Base-by-base conservation (phyloP, 2,329 filamentous ascomycete species). In the Fusarium secorum region DNA sequence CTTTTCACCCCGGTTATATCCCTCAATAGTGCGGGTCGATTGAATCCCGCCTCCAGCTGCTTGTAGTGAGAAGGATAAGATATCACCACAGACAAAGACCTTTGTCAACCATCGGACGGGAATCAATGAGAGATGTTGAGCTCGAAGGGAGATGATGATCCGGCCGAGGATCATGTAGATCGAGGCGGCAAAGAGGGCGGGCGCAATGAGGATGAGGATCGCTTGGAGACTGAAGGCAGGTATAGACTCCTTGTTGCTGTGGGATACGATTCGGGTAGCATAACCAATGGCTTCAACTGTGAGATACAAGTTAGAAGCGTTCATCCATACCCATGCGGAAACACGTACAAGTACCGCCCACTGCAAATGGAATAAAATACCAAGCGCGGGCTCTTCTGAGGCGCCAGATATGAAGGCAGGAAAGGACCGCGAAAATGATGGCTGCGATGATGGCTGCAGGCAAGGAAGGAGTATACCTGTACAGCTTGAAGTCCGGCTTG, bases 1-100 rank as follows among this genome's bases (percentile, higher is more conserved):
- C 9, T 82, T 78, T 46, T 85, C 76, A 26, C 83, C 85, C 0
- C 71, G 68, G 3, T 71, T 48, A 13, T 48, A 48, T 5, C 10
- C 28, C 11, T 8, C 20, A 4, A 48, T 13, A 0, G 11, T 32
- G 1, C 45, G 0, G 7, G 45, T 32, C 5, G 45, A 5, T 11
- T 49, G 45, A 0, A 49, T 32, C 0, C 28, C 45, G 5, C 45
- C 45, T 22, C 45, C 45, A 18, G 28, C 45, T 22, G 28, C 45
- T 24, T 49, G 45, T 5, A 49, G 17, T 0, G 45, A 49, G 7
- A 49, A 49, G 5, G 45, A 49, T 2, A 49, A 0, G 1, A 49
- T 22, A 0, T 49, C 45, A 1, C 45, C 28, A 13, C 45, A 49
- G 28, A 49, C 28, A 32, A 49, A 49, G 7, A 7, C 28, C 11